Conservation (phyloP, 2,329 filamentous ascomycete species). For the Trichoderma sp. region DNA sequence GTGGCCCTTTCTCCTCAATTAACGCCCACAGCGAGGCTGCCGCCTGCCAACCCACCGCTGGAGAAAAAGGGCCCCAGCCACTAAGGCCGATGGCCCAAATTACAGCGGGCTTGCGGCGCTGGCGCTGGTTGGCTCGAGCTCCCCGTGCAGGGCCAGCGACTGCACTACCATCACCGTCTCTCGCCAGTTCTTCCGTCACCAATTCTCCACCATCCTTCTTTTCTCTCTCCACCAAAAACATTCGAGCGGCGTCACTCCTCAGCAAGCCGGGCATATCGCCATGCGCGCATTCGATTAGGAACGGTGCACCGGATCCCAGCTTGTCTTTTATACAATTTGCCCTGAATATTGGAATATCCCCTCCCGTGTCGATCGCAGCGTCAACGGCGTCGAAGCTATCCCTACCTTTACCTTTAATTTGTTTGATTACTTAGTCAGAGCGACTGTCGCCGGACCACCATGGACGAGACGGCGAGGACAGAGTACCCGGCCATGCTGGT, state of each 20-base stretch:
- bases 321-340: background rate
- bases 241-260: background rate
- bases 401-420: background rate
- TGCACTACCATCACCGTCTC: background rate
- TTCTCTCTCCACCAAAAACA: conserved; percentile 17
- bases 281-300: conserved; percentile 32
- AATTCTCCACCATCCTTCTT: conserved; percentile 7
- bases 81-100: background rate
- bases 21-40: conserved; percentile 17
- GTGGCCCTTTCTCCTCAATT: background rate
- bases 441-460: conserved; percentile 1
- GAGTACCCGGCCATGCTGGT: conserved; percentile 97
- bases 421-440: background rate
- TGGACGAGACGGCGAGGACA: conserved; percentile 69
- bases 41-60: background rate
- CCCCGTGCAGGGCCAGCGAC: background rate
- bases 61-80: background rate
- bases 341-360: background rate
- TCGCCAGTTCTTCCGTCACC: conserved; percentile 9
- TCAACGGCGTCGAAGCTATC: background rate
- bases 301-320: conserved; percentile 30
- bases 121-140: conserved; percentile 6
- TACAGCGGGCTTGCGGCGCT: background rate
- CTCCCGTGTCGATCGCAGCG: background rate
- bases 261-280: conserved; percentile 27